Percentiles rank a stretch among this genome's conserved stretches.
Conservation (phyloP, 228 moss, liverwort and hornwort genomes). For the Sphagnum magellanicum region DNA sequence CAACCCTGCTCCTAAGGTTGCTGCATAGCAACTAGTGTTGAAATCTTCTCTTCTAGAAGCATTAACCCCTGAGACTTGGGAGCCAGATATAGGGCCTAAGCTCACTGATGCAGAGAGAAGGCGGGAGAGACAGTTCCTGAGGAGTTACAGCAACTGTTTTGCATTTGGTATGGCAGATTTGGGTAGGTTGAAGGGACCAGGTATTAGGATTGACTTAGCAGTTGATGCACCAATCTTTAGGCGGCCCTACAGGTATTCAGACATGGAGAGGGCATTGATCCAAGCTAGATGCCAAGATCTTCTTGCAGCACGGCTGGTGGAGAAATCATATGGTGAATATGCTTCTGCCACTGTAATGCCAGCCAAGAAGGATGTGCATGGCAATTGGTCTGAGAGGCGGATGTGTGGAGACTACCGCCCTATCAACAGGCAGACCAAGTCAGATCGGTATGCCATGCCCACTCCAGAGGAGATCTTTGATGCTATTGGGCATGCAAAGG, state of each 20-base stretch:
- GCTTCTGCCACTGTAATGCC: conserved; percentile 2
- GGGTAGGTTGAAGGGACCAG: not conserved
- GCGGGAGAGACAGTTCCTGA: not conserved
- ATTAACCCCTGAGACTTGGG: not conserved
- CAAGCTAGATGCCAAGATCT: not conserved
- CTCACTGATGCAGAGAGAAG: too few species aligned
- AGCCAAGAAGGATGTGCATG: not conserved
- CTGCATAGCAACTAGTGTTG: not conserved
- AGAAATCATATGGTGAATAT: not conserved
- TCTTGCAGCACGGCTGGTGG: not conserved
- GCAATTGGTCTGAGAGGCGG: not conserved
- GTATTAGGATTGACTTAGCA: not conserved
- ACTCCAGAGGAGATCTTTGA: conserved; percentile 9
- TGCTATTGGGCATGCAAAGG: not conserved
- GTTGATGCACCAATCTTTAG: conserved; percentile 1
- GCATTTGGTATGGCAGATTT: not conserved
- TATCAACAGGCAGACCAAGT: conserved; percentile 1
- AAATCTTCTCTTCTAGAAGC: not conserved
- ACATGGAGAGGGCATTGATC: conserved; percentile 4
- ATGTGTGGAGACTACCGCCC: conserved; percentile 8
- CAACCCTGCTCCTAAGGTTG: too few species aligned
- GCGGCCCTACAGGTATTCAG: not conserved
- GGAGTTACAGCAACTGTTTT: conserved; percentile 4
- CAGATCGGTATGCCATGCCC: conserved; percentile 2
- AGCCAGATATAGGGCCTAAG: not conserved